Base-by-base conservation (phyloP, 805 yeast genomes). In the Yarrowia sp. region DNA sequence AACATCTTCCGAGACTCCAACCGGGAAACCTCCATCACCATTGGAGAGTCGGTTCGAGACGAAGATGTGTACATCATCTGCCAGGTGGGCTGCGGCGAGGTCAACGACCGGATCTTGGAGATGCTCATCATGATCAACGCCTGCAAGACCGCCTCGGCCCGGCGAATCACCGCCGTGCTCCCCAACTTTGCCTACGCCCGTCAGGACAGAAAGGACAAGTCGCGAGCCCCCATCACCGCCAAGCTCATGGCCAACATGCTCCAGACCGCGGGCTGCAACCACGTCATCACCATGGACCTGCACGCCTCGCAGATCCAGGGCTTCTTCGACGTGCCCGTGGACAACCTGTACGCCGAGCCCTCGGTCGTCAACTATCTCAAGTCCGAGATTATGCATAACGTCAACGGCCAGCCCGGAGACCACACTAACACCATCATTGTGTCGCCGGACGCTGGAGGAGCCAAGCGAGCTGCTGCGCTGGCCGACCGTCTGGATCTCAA, bases 381-480 rank as follows among this genome's bases (percentile, higher is more conserved):
- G 72, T 46, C 53, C 49, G 66, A 61, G 46, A 39, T 61, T n/a
- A 61, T 61, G 66, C 90, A 86, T 69, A 84, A 86, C 71, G 81
- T 87, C 53, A 61, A 61, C 52, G 66, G 66, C 43, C 43, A 46
- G 55, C 66, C 66, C 36, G 66, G 66, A 14, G 83, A 85, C 71
- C 78, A 81, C 70, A 79, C 80, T 30, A 83, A 87, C 71, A 84
- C 92, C 20, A 90, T 92, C 69, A 86, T 95, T 67, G 96, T 95
- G 13, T 92, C 97, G 2, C 99, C 99, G 2, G 99, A 95, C 79
- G 99, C 99, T 2, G 99, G 99, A 73, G 99, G 99, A 70, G 99
- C 99, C 63, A 95, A 95, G 79, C 86, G 99, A 72, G 99, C 94
- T 30, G 98, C 99, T 0, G 88, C 94, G 4, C 82, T 95, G 68